Evolutionary conservation across 768 basidiomycete genomes (phyloP).

Genomic region (Mycena galericulata): DNA sequence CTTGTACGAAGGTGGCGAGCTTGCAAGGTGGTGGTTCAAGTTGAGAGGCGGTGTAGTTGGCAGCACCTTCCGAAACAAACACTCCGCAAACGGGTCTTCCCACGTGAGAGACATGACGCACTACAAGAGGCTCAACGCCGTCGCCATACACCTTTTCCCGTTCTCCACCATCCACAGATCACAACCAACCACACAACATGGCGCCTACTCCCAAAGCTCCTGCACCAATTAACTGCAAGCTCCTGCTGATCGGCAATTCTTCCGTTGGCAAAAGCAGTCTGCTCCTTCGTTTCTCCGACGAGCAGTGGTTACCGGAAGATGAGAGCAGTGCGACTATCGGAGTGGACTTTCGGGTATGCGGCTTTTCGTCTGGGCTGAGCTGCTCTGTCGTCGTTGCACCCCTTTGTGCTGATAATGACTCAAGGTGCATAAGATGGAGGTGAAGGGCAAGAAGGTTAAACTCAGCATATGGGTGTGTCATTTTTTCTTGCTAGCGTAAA

Average conservation of each 20-base stretch:
- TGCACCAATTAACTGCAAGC: slow-evolving; percentile 78
- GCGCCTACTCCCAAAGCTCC: slow-evolving; percentile 38
- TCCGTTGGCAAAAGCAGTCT: slow-evolving; percentile 95
- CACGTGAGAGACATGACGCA: slow-evolving; percentile 10
- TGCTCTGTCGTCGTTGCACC: slow-evolving; percentile 24
- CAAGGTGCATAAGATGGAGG: slow-evolving; percentile 90
- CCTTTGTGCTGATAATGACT: slow-evolving; percentile 16
- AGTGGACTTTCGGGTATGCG: slow-evolving; percentile 83
- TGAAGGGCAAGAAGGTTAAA: slow-evolving; percentile 87
- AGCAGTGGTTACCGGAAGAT: slow-evolving; percentile 94
- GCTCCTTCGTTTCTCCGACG: slow-evolving; percentile 94
- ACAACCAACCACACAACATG: slow-evolving; percentile 14
- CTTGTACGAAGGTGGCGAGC: neutral
- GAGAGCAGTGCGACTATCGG: slow-evolving; percentile 89
- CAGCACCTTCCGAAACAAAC: neutral
- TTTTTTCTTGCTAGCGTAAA: neutral
- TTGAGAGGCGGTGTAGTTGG: neutral
- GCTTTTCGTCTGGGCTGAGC: neutral
- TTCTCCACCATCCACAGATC: neutral
- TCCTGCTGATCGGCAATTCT: slow-evolving; percentile 88
- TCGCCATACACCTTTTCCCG: neutral
- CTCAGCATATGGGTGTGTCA: slow-evolving; percentile 96
- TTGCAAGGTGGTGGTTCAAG: neutral
- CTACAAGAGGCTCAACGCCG: neutral
- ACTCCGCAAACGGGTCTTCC: neutral